Conservation (phyloP, 2,329 filamentous ascomycete genomes). For the Juglanconis sp. region DNA sequence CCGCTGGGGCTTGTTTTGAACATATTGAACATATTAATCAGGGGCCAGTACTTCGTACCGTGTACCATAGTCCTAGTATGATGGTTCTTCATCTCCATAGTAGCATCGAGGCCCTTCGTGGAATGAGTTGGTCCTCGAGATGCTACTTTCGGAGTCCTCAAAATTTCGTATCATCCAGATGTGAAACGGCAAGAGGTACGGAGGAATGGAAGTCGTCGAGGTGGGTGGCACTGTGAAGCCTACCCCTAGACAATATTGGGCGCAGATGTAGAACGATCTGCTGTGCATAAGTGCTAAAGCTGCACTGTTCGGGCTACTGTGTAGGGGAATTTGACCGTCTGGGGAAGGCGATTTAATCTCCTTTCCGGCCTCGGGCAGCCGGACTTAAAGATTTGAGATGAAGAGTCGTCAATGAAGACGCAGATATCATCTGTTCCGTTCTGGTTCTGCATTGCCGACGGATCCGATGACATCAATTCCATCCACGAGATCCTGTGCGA, state of each 20-base stretch:
- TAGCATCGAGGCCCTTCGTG: too few relatives aligned
- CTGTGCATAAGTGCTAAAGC: background rate
- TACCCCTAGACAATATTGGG: background rate
- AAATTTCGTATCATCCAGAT: background rate
- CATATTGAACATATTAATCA: constrained; percentile 9
- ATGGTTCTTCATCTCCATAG: too few relatives aligned
- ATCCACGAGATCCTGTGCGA: background rate
- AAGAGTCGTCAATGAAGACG: too few relatives aligned
- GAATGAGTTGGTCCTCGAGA: background rate
- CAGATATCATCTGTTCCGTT: background rate
- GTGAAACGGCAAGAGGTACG: too few relatives aligned
- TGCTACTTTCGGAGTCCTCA: background rate
- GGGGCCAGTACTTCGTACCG: background rate
- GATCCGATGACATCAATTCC: background rate
- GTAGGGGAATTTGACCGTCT: too few relatives aligned
- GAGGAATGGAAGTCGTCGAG: background rate
- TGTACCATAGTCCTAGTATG: too few relatives aligned
- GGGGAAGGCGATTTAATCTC: too few relatives aligned
- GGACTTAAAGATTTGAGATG: too few relatives aligned
- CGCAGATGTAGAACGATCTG: background rate
- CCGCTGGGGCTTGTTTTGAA: constrained; percentile 13
- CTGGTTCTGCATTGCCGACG: background rate
- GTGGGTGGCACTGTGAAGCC: background rate
- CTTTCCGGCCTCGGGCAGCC: too few relatives aligned
- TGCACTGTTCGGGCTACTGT: too few relatives aligned